phyloP scores from a whole-genome alignment of 2,329 filamentous ascomycete genomes.

The Cercospora sp. region DNA sequence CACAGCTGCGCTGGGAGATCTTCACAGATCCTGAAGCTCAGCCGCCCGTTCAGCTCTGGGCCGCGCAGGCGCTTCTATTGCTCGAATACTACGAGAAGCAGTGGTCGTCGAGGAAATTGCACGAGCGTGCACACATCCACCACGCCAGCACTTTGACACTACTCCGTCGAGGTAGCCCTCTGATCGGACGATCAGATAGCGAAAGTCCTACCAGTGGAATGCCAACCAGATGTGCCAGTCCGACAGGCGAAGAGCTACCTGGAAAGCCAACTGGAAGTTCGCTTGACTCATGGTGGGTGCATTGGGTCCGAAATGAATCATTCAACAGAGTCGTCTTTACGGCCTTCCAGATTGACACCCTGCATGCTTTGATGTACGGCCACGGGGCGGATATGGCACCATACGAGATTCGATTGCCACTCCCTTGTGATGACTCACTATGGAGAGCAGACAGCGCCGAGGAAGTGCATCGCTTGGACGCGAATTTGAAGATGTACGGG shows the following conservation, averaged over 20 bases:
- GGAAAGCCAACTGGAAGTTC: not conserved
- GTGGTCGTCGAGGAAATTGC: constrained; percentile 85
- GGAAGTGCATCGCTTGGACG: constrained; percentile 80
- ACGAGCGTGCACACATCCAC: constrained; percentile 91
- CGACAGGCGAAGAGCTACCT: constrained; percentile 5
- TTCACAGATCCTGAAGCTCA: constrained; percentile 85
- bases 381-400: constrained; percentile 83
- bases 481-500: constrained; percentile 74
- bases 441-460: constrained; percentile 86
- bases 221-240: constrained; percentile 23
- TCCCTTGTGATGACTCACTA: constrained; percentile 86
- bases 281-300: constrained; percentile 69
- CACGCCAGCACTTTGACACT: constrained; percentile 90
- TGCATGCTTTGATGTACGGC: constrained; percentile 94
- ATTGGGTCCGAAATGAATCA: constrained; percentile 89
- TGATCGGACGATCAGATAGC: constrained; percentile 79
- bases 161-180: constrained; percentile 85
- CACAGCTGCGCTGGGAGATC: constrained; percentile 88
- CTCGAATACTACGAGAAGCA: constrained; percentile 94
- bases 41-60: constrained; percentile 88
- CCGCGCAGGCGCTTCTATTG: constrained; percentile 83
- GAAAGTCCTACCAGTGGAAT: constrained; percentile 73
- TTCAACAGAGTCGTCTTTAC: constrained; percentile 85
- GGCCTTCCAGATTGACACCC: constrained; percentile 89
- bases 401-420: constrained; percentile 84